These are phyloP conservation scores for Coprinopsis cinerea DNA, from an alignment of 768 basidiomycete genomes.

Conservation along the genomic window DNA sequence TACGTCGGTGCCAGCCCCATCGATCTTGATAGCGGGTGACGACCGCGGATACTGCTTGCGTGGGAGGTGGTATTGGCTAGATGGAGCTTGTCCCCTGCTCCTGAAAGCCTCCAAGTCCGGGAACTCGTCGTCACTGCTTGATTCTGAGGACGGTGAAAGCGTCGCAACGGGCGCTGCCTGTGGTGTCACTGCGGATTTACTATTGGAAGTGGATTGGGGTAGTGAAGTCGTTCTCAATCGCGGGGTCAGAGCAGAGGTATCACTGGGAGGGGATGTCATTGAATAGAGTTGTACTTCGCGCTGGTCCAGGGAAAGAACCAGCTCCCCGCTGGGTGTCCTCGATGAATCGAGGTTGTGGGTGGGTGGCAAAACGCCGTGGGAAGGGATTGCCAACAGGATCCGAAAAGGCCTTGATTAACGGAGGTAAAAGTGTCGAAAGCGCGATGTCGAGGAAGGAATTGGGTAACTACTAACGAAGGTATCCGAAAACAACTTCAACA, in stretches of 20 bases:
- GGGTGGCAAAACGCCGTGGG: not conserved
- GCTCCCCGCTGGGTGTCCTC: not conserved
- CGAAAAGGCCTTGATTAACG: not conserved
- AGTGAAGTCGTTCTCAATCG: not conserved
- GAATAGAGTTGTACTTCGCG: not conserved
- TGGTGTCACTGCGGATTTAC: not conserved
- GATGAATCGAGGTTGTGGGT: not conserved
- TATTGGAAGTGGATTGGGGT: not conserved
- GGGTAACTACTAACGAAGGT: too few relatives aligned
- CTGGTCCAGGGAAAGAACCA: not conserved
- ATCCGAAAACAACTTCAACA: too few relatives aligned
- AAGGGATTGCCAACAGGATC: not conserved
- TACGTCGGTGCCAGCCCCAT: not conserved
- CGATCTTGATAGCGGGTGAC: conserved; percentile 5
- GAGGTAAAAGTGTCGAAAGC: too few relatives aligned
- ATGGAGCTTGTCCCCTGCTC: conserved; percentile 2
- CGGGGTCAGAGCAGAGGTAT: not conserved
- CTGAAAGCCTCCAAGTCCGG: not conserved
- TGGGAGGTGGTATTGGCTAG: too few relatives aligned
- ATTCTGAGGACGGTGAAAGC: not conserved
- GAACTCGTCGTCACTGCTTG: not conserved
- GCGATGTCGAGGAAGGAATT: too few relatives aligned
- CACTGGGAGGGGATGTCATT: not conserved
- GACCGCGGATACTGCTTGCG: too few relatives aligned
- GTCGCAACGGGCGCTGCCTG: conserved; percentile 1